A percentile compares a stretch with the other conserved stretches of the same genome.
Evolutionary conservation across 495 filamentous ascomycete species (phyloP).

Genomic region (Penicillium cataractarum): DNA sequence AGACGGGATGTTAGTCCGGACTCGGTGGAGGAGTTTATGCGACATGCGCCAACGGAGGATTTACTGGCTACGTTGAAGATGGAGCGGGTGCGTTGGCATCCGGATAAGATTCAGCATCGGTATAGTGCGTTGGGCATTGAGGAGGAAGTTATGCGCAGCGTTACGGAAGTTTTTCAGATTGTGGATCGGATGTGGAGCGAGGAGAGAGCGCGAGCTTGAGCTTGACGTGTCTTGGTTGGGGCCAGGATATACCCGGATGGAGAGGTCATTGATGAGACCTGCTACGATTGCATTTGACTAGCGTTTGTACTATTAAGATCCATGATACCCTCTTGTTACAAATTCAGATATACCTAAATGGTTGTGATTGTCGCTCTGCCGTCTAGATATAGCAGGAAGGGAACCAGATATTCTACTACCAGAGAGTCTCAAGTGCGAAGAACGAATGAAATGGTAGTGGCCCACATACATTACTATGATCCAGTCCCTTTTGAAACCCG

Average conservation of each 20-base stretch:
- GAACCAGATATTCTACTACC: too few species aligned
- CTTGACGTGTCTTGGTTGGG: background rate
- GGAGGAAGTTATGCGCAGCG: conserved; percentile 68
- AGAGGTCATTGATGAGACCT: background rate
- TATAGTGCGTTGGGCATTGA: conserved; percentile 69
- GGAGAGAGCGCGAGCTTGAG: conserved; percentile 33
- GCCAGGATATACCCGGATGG: background rate
- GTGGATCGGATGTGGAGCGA: conserved; percentile 82
- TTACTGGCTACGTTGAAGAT: conserved; percentile 69
- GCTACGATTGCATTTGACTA: background rate
- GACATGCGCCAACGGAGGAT: conserved; percentile 47
- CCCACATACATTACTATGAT: too few species aligned
- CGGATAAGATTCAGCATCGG: conserved; percentile 95
- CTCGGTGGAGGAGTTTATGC: conserved; percentile 66
- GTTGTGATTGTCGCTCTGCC: too few species aligned
- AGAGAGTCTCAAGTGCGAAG: too few species aligned
- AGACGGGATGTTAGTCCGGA: conserved; percentile 62
- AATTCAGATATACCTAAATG: too few species aligned
- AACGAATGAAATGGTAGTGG: too few species aligned
- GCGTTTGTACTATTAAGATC: background rate
- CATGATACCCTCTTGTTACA: background rate
- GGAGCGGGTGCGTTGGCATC: conserved; percentile 94
- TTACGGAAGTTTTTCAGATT: conserved; percentile 91
- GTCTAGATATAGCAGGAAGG: too few species aligned
- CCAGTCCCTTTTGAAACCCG: too few species aligned